Base-by-base conservation (phyloP, 192 early-diverging fungal species). In the Oehlia diaphana region DNA sequence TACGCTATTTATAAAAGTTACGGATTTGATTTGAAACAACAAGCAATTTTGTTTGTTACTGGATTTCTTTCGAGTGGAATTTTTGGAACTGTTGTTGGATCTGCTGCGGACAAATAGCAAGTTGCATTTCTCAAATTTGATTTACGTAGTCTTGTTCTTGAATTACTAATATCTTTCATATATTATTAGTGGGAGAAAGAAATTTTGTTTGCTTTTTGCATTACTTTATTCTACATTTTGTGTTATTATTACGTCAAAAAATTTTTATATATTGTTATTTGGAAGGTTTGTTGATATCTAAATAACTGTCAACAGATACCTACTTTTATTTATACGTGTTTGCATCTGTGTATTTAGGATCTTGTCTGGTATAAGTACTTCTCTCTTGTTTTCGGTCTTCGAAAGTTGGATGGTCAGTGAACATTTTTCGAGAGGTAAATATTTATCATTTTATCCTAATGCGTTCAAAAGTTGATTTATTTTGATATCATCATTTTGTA, bases 31-130 rank as follows among this genome's bases (percentile, higher is more conserved):
- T 84, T 93, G 63, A 80, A 81, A 31, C 79, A 88, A 4, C 94
- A 94, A 77, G 92, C 90, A 9, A 79, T 90, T 37, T 80, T 95
- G 50, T 94, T 92, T 79, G 86, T 95, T 28, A 89, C 88, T 13
- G 94, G 94, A 23, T 95, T 95, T 79, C 78, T 92, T 39, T 89
- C 89, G 12, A 86, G 91, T 50, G 93, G 92, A 9, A 79, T 94
- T 63, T 89, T 91, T 86, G 93, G 93, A 42, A 94, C 92, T 2
- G 74, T 91, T 9, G 80, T 93, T 58, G 94, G 93, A 78, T 89
- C 90, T 65, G 76, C 92, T 16, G 92, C 91, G 14, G 94, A 95
- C 75, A 88, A 84, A 73, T 83, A 85, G 93, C 93, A 87, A 58
- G 86, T 72, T 39, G 23, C 13, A 66, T 79, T 21, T 65, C 31